Conservation (phyloP, 192 early-diverging fungal species). For the Coemansia sp. region DNA sequence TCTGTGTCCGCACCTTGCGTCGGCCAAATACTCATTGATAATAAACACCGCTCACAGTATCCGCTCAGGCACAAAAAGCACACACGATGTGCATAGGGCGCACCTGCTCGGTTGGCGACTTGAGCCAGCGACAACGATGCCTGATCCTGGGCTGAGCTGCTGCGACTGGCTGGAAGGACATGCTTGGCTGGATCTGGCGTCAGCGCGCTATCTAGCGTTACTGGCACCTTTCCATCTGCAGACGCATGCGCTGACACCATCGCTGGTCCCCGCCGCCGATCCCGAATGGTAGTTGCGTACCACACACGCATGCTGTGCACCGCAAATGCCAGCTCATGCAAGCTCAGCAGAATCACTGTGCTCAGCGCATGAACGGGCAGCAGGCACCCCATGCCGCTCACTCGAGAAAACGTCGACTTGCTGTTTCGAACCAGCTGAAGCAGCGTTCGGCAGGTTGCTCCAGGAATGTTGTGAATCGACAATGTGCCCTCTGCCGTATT, state of each 20-base stretch:
- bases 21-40: conserved; percentile 52
- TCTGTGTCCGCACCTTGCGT: background rate
- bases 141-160: too few species aligned
- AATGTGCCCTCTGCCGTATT: background rate
- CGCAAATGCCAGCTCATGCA: conserved; percentile 29
- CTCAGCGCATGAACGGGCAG: conserved; percentile 29
- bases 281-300: conserved; percentile 35
- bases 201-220: too few species aligned
- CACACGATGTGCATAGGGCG: conserved; percentile 32
- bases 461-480: background rate
- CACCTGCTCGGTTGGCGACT: conserved; percentile 6
- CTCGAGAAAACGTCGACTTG: conserved; percentile 1
- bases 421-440: background rate
- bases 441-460: background rate
- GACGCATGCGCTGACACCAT: conserved; percentile 10
- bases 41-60: conserved; percentile 41
- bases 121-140: conserved; percentile 3
- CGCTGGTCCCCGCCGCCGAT: conserved; percentile 30
- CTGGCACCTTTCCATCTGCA: background rate
- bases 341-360: conserved; percentile 11
- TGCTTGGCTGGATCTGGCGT: too few species aligned
- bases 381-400: conserved; percentile 6
- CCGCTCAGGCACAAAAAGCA: conserved; percentile 50
- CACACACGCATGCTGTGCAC: conserved; percentile 43
- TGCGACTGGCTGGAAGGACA: too few species aligned